Percentiles rank a stretch among this genome's conserved stretches.
These are phyloP conservation scores for Triticum monococcum DNA, from an alignment of 176 grass and related monocot genomes.

Conservation along the genomic window DNA sequence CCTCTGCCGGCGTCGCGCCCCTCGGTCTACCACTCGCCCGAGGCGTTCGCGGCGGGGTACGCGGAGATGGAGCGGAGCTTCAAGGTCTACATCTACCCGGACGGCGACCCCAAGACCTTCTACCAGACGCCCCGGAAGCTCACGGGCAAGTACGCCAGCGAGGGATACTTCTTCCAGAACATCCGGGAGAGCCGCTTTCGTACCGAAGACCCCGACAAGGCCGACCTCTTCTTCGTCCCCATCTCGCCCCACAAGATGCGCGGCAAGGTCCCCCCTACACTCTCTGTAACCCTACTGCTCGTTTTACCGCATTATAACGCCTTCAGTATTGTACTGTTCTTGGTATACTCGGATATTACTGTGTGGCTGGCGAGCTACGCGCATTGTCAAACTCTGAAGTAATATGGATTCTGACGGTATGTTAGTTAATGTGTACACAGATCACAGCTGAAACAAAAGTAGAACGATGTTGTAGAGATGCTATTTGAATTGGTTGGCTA, in stretches of 20 bases:
- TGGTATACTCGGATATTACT: background rate
- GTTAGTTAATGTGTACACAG: background rate
- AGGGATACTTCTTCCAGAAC: constrained; percentile 99
- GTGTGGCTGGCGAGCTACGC: background rate
- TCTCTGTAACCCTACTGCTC: background rate
- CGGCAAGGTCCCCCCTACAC: constrained; percentile 49
- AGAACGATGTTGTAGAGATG: background rate
- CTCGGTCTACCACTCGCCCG: constrained; percentile 54
- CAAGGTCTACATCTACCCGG: constrained; percentile 86
- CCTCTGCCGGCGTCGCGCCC: background rate
- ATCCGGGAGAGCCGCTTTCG: constrained; percentile 78
- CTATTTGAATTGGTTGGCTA: background rate
- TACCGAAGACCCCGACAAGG: constrained; percentile 60
- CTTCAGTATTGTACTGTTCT: background rate
- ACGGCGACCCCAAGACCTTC: constrained; percentile 90
- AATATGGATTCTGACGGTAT: background rate
- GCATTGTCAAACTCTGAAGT: background rate
- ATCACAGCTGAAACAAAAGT: background rate
- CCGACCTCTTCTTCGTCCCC: constrained; percentile 89
- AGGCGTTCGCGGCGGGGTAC: constrained; percentile 51
- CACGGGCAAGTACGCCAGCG: constrained; percentile 93
- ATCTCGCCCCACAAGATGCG: constrained; percentile 96
- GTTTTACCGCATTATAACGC: background rate
- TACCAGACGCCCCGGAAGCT: constrained; percentile 97
- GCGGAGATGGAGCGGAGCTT: constrained; percentile 77